A percentile compares a stretch with the other conserved stretches of the same genome.
Conservation (phyloP, 2,329 filamentous ascomycete species). For the Blumeria graminis region DNA sequence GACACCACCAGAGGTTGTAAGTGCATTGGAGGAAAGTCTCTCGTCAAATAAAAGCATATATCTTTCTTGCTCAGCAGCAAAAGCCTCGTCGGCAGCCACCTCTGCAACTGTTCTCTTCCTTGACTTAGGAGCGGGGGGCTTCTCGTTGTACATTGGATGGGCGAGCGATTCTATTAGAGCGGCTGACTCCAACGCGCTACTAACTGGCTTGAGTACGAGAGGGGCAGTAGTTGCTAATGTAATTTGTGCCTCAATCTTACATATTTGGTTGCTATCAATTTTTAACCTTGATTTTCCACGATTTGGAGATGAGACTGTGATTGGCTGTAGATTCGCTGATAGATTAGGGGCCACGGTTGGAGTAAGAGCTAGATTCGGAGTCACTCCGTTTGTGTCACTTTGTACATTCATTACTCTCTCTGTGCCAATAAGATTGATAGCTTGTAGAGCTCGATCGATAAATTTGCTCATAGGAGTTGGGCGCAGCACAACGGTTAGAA, state of each 20-base stretch:
- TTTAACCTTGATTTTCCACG: slow-evolving; percentile 51
- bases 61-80: slow-evolving; percentile 68
- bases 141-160: slow-evolving; percentile 53
- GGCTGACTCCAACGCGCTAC: slow-evolving; percentile 42
- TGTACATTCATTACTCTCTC: slow-evolving; percentile 6
- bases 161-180: slow-evolving; percentile 44
- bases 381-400: slow-evolving; percentile 18
- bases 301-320: slow-evolving; percentile 34
- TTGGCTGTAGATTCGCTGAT: slow-evolving; percentile 34
- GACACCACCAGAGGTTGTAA: slow-evolving; percentile 30
- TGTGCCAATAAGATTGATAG: slow-evolving; percentile 25
- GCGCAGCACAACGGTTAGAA: slow-evolving; percentile 61
- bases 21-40: slow-evolving; percentile 37
- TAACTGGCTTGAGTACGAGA: slow-evolving; percentile 55
- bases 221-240: slow-evolving; percentile 49
- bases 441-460: slow-evolving; percentile 52
- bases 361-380: slow-evolving; percentile 29
- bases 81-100: slow-evolving; percentile 80
- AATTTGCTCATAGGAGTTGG: slow-evolving; percentile 57
- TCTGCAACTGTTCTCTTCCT: slow-evolving; percentile 87
- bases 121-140: slow-evolving; percentile 63
- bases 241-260: slow-evolving; percentile 53
- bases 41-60: slow-evolving; percentile 90
- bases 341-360: slow-evolving; percentile 30
- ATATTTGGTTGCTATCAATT: slow-evolving; percentile 47